Evolutionary conservation across 2,329 filamentous ascomycete genomes (phyloP).

Genomic region (Pezicula rhizophila): DNA sequence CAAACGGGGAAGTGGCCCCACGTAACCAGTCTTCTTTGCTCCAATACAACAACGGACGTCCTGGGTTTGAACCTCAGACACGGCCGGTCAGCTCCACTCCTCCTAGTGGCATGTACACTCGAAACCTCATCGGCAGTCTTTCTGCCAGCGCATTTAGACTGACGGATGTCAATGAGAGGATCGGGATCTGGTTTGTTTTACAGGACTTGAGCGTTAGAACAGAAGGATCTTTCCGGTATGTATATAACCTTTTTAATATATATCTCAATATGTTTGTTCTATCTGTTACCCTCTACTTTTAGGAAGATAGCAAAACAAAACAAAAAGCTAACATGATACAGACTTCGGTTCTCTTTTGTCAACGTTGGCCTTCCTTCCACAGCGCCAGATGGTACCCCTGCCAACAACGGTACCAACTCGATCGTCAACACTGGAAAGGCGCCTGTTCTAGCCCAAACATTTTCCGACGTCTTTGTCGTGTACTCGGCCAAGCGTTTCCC

Average conservation of each 20-base stretch:
- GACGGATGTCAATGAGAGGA: slow-evolving; percentile 69
- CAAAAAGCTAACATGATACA: slow-evolving; percentile 21
- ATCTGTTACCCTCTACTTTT: too few species aligned
- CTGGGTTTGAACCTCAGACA: slow-evolving; percentile 15
- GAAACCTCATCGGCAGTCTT: slow-evolving; percentile 89
- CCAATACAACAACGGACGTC: not conserved
- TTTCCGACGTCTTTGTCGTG: slow-evolving; percentile 85
- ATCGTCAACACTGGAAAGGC: slow-evolving; percentile 68
- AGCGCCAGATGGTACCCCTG: slow-evolving; percentile 17
- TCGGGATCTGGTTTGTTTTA: slow-evolving; percentile 93
- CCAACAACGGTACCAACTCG: slow-evolving; percentile 30
- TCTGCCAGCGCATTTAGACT: slow-evolving; percentile 83
- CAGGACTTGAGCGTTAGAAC: slow-evolving; percentile 93
- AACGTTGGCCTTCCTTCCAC: slow-evolving; percentile 58
- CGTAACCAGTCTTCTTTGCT: not conserved
- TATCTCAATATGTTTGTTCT: not conserved
- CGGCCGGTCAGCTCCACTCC: slow-evolving; percentile 25
- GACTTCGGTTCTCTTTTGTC: slow-evolving; percentile 69
- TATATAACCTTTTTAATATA: slow-evolving; percentile 5
- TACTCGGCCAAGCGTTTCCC: slow-evolving; percentile 98
- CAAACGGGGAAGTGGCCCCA: slow-evolving; percentile 1
- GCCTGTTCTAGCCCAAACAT: slow-evolving; percentile 77
- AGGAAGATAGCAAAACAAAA: too few species aligned
- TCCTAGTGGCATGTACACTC: slow-evolving; percentile 81
- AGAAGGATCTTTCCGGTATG: slow-evolving; percentile 82